phyloP scores from a whole-genome alignment of 176 grass and related monocot genomes.

The Zoysia japonica region DNA sequence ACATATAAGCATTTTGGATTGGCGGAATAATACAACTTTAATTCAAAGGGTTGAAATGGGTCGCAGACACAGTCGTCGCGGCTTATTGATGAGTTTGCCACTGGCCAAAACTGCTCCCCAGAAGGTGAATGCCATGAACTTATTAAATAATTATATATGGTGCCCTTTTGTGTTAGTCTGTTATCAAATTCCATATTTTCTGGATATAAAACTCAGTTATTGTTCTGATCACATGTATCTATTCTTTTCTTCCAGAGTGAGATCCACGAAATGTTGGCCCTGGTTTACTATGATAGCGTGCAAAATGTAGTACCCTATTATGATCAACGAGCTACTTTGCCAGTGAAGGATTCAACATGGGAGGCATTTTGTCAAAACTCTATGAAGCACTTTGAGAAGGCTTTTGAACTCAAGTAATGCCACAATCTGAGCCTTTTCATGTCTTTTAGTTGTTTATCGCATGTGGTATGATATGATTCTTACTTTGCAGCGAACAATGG shows the following conservation, averaged over 20 bases:
- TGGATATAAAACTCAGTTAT: slow-evolving; percentile 8
- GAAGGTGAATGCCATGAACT: slow-evolving; percentile 46
- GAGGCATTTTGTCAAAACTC: slow-evolving; percentile 75
- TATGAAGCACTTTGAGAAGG: slow-evolving; percentile 92
- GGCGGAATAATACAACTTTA: slow-evolving; percentile 74
- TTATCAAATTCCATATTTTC: slow-evolving; percentile 23
- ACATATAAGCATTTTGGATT: slow-evolving; percentile 94
- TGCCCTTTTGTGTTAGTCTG: slow-evolving; percentile 22
- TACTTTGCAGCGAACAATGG: slow-evolving; percentile 76
- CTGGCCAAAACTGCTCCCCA: slow-evolving; percentile 58
- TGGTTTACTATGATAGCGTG: slow-evolving; percentile 93
- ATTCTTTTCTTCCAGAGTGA: slow-evolving; percentile 59
- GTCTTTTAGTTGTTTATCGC: slow-evolving; percentile 25
- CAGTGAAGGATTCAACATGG: slow-evolving; percentile 85
- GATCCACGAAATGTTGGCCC: slow-evolving; percentile 87
- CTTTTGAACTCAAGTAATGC: slow-evolving; percentile 82
- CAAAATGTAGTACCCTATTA: slow-evolving; percentile 98
- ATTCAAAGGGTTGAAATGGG: slow-evolving; percentile 85
- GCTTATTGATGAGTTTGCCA: slow-evolving; percentile 79
- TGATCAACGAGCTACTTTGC: slow-evolving; percentile 90
- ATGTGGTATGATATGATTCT: slow-evolving; percentile 33
- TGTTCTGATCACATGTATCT: slow-evolving; percentile 18
- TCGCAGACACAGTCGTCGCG: slow-evolving; percentile 78
- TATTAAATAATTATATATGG: background rate
- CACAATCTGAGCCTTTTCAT: slow-evolving; percentile 15